Conservation (phyloP, 2,329 filamentous ascomycete genomes). For the Magnaporthales sp. region DNA sequence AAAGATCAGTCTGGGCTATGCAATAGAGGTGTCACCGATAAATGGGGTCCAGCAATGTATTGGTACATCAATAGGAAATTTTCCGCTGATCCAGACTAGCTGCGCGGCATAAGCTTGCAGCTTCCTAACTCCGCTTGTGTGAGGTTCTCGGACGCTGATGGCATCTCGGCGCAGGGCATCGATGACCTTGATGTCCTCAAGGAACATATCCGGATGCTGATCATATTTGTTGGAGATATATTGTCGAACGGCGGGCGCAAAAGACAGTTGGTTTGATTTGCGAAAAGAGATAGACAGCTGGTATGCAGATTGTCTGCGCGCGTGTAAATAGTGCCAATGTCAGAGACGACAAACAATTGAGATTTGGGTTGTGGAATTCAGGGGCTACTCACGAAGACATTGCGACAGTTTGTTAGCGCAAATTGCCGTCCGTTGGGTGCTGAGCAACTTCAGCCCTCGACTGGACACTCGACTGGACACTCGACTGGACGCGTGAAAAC, state of each 20-base stretch:
- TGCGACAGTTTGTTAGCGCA: background rate
- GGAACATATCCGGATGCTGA: constrained; percentile 96
- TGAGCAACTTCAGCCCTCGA: background rate
- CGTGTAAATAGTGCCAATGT: background rate
- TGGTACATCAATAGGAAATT: constrained; percentile 87
- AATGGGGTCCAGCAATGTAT: constrained; percentile 8
- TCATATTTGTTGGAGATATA: constrained; percentile 99
- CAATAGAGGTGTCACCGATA: background rate
- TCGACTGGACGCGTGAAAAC: background rate
- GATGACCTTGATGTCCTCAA: constrained; percentile 74
- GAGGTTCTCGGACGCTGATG: constrained; percentile 81
- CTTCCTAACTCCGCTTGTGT: constrained; percentile 77
- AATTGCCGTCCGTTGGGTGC: background rate
- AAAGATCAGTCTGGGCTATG: background rate
- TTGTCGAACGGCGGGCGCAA: constrained; percentile 77
- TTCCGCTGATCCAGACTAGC: constrained; percentile 84
- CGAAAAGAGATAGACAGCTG: constrained; percentile 81
- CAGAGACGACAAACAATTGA: background rate
- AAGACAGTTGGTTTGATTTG: constrained; percentile 67
- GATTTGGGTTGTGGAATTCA: background rate
- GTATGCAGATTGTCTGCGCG: constrained; percentile 29
- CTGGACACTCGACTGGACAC: background rate
- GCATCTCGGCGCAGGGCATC: constrained; percentile 77
- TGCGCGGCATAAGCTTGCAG: constrained; percentile 89
- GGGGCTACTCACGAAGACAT: constrained; percentile 1